Conservation (phyloP, 805 yeast genomes). For the Candida krabiensis region DNA sequence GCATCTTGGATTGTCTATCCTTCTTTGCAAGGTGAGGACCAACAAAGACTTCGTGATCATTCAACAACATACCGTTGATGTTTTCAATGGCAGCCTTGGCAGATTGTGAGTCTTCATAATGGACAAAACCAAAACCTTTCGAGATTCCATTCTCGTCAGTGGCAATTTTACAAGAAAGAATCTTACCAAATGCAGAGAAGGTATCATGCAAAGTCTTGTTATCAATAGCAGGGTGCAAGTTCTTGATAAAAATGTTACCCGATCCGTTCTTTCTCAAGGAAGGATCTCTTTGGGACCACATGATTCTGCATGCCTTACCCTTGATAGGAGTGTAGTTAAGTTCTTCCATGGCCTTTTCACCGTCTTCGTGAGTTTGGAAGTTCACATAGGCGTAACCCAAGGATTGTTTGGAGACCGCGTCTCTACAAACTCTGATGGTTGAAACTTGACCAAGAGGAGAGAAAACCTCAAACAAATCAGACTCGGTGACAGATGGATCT, state of each 20-base stretch:
- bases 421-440: conserved; percentile 98
- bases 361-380: conserved; percentile 86
- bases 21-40: conserved; percentile 90
- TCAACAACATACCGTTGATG: conserved; percentile 97
- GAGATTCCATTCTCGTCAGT: conserved; percentile 89
- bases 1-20: conserved; percentile 93
- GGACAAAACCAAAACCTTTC: conserved; percentile 97
- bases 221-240: conserved; percentile 97
- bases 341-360: conserved; percentile 91
- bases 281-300: conserved; percentile 99
- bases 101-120: conserved; percentile 88
- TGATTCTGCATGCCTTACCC: conserved; percentile 97
- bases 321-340: conserved; percentile 91
- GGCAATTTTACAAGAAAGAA: conserved; percentile 96
- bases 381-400: conserved; percentile 98
- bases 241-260: conserved; percentile 97
- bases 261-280: conserved; percentile 91
- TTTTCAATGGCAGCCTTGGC: conserved; percentile 95
- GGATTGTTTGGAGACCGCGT: conserved; percentile 94
- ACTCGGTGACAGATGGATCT: conserved; percentile 90
- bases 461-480: conserved; percentile 90
- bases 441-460: conserved; percentile 94
- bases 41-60: conserved; percentile 93
- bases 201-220: conserved; percentile 99
- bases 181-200: conserved; percentile 93